Conservation (phyloP, 352 stramenopile genomes). For the Phytopythium montanum region DNA sequence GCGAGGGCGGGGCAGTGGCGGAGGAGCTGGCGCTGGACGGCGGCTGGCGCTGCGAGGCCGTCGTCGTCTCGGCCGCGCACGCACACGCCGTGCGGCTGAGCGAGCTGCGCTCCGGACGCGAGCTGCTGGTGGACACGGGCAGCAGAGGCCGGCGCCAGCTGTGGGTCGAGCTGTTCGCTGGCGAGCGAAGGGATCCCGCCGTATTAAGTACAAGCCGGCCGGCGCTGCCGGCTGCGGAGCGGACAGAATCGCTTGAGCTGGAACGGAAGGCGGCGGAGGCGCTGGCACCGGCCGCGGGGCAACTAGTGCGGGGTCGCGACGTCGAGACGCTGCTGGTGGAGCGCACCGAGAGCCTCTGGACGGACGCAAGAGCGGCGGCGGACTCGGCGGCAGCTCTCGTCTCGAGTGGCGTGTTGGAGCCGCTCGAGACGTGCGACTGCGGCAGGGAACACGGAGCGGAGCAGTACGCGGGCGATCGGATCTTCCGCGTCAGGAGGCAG, state of each 20-base stretch:
- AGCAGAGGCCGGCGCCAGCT: conserved; percentile 44
- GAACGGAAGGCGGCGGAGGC: conserved; percentile 19
- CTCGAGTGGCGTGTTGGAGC: conserved; percentile 21
- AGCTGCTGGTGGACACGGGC: conserved; percentile 42
- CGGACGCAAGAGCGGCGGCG: conserved; percentile 15
- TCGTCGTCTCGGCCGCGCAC: conserved; percentile 62
- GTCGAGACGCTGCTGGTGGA: conserved; percentile 23
- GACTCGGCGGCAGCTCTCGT: conserved; percentile 18
- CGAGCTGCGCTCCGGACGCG: conserved; percentile 31
- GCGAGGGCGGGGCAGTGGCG: conserved; percentile 8
- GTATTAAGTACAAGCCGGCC: background rate
- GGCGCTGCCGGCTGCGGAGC: conserved; percentile 5
- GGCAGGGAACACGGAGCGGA: conserved; percentile 8
- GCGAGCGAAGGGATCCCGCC: conserved; percentile 16
- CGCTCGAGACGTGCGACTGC: conserved; percentile 29
- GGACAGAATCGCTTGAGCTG: background rate
- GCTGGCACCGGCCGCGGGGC: conserved; percentile 20
- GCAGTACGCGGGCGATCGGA: conserved; percentile 15
- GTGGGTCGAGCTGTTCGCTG: conserved; percentile 50
- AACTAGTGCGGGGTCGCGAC: conserved; percentile 28
- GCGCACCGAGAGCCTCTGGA: conserved; percentile 14
- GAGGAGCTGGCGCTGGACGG: conserved; percentile 38
- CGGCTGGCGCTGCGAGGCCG: conserved; percentile 35
- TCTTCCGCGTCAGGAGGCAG: conserved; percentile 28
- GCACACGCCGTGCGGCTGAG: conserved; percentile 49